phyloP scores from a whole-genome alignment of 2,329 filamentous ascomycete genomes.

The Alternaria sp. region DNA sequence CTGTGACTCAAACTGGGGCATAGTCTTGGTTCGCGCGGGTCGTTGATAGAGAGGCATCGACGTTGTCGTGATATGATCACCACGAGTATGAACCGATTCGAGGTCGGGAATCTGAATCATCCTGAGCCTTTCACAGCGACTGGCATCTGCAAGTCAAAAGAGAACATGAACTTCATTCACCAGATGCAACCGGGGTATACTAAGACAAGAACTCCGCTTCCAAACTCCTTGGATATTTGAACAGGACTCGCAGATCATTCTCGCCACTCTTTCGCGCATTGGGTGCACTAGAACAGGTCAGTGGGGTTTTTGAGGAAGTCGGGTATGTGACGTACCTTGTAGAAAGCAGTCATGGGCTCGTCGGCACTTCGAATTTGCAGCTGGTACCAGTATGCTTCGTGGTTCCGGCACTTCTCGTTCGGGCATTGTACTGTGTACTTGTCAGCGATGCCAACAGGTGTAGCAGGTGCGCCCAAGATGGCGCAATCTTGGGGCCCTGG shows the following conservation, averaged over 20 bases:
- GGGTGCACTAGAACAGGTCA: slow-evolving; percentile 44
- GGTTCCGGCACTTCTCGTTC: slow-evolving; percentile 78
- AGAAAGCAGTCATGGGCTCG: slow-evolving; percentile 98
- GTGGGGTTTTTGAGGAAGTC: not conserved
- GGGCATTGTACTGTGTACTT: slow-evolving; percentile 73
- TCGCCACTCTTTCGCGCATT: slow-evolving; percentile 54
- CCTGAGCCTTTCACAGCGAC: not conserved
- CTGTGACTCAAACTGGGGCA: not conserved
- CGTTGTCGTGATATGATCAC: no score
- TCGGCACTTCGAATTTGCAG: slow-evolving; percentile 97
- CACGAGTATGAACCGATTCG: not conserved
- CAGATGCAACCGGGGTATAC: slow-evolving; percentile 12
- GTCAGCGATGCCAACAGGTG: not conserved
- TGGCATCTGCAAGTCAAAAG: not conserved
- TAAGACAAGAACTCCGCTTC: slow-evolving; percentile 2
- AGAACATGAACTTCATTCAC: not conserved
- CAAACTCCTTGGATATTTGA: slow-evolving; percentile 14
- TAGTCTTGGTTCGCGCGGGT: not conserved
- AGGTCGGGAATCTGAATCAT: not conserved
- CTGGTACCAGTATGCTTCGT: slow-evolving; percentile 91
- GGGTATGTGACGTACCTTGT: slow-evolving; percentile 64
- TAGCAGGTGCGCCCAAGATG: not conserved
- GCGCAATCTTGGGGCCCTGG: not conserved
- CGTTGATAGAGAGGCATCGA: not conserved
- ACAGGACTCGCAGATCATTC: slow-evolving; percentile 33